Evolutionary conservation across 176 grass and related monocot species (phyloP).

Genomic region (Hordeum marinum): DNA sequence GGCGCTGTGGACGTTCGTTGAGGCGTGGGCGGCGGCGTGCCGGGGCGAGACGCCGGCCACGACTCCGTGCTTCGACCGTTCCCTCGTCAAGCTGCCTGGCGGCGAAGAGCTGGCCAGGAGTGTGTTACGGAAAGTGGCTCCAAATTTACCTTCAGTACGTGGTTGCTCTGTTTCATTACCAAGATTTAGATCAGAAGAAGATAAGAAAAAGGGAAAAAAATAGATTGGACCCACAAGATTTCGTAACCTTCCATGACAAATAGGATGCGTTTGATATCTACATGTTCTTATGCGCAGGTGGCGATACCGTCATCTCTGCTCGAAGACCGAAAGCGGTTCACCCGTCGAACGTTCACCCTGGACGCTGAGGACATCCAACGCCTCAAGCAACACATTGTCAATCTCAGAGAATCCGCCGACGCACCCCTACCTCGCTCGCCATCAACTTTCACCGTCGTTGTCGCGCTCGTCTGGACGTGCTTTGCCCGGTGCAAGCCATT

Average conservation of each 20-base stretch:
- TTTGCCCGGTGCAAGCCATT: neutral
- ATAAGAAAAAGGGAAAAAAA: no score
- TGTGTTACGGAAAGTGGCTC: neutral
- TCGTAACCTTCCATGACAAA: neutral
- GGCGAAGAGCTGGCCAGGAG: neutral
- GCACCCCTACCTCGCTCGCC: neutral
- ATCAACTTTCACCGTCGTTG: slow-evolving; percentile 32
- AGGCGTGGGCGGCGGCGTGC: slow-evolving; percentile 7
- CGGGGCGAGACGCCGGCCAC: neutral
- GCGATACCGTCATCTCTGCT: fast-evolving
- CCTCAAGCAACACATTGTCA: slow-evolving; percentile 19
- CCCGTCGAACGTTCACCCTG: slow-evolving; percentile 17
- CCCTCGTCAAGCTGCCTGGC: neutral
- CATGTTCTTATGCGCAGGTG: neutral
- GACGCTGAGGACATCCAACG: neutral
- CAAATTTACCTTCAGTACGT: slow-evolving; percentile 15
- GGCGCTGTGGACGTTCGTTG: slow-evolving; percentile 26
- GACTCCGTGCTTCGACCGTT: neutral
- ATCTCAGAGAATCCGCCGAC: neutral
- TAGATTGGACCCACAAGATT: no score
- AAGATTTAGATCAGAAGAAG: no score
- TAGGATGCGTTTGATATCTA: neutral
- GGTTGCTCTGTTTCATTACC: neutral
- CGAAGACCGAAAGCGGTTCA: neutral
- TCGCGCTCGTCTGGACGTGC: slow-evolving; percentile 25